Base-by-base conservation (phyloP, 345 rosid species). In the Geranium brycei region DNA sequence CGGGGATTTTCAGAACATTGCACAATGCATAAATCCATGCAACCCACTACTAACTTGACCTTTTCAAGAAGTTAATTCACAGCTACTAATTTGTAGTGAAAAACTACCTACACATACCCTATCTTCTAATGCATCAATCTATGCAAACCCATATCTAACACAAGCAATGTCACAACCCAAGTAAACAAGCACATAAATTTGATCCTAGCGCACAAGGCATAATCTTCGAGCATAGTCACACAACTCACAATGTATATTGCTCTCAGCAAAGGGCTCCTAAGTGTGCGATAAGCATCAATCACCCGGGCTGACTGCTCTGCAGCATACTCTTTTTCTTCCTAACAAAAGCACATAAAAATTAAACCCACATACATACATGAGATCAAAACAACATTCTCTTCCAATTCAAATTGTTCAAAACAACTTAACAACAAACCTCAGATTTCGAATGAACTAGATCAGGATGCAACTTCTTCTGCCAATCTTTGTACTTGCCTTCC, bases 381-480 rank as follows among this genome's bases (percentile, higher is more conserved):
- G 14, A 17, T 32, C 0, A 61, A 38, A 32, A 5, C 31, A 23
- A 73, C 11, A 11, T 13, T 47, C 47, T 10, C 47, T 38, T 10
- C 47, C 47, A 38, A 38, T 10, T 38, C 47, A 38, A 38, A 38
- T 8, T 8, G 53, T 47, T 47, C 53, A 8, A 47, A 47, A 8
- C 3, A 11, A 16, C 31, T 23, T 23, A 23, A 23, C 17, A 59
- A 58, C 64, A 72, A 17, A 93, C 99, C 97, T 90, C 67, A 3
- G 99, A 88, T 71, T 93, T 93, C 6, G 87, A 79, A 75, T 93
- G 97, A 67, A 93, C 99, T 65, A 93, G 78, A 80, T 93, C 99
- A 65, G 99, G 99, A 79, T 93, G 97, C 61, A 93, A 57, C 74
- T 86, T 87, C 79, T 90, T 93, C 81, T 93, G 99, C 96, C 97